Base-by-base conservation (phyloP, 352 stramenopile species). In the Phytophthora sp. region DNA sequence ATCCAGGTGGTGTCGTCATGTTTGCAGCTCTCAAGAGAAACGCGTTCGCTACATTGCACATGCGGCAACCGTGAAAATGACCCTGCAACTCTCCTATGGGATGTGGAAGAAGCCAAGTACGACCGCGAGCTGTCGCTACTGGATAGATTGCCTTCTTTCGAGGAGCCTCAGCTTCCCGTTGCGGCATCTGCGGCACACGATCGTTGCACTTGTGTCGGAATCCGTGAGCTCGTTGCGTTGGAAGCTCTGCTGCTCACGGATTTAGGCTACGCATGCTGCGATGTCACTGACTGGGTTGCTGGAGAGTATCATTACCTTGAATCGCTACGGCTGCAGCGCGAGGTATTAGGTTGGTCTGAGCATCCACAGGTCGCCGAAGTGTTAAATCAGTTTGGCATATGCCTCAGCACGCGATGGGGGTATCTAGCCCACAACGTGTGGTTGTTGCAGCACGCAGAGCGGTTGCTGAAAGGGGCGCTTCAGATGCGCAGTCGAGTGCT, bases 361-460 rank as follows among this genome's bases (percentile, higher is more conserved):
- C 82, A 94, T 41, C 76, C 84, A 12, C 84, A 94, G 58, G 78
- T 94, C 12, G 86, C 86, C 10, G 86, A 94, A 49, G 82, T 91
- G 21, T 58, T 94, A 1, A 94, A 94, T 49, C 85, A 92, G 38
- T 67, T 94, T 17, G 84, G 86, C 1, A 92, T 92, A 46, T 92
- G 79, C 44, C 61, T 94, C 17, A 92, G 83, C 39, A 92, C 81
- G 3, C 67, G 84, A 3, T 87, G 77, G 74, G 84, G 86, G 7
- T 88, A 83, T 32, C 52, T 88, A 32, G 80, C 86, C 4, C 85
- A 87, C 57, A 94, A 92, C 53, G 68, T 83, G 7, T 92, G 82
- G 86, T 45, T 91, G n/a, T 71, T 94, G 18, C 77, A 89, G 39
- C 82, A 94, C 27, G 76, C 86, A 0, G 82, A 94, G 49, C 76